Conservation (phyloP, 768 basidiomycete species). For the Termitomyces sp. region DNA sequence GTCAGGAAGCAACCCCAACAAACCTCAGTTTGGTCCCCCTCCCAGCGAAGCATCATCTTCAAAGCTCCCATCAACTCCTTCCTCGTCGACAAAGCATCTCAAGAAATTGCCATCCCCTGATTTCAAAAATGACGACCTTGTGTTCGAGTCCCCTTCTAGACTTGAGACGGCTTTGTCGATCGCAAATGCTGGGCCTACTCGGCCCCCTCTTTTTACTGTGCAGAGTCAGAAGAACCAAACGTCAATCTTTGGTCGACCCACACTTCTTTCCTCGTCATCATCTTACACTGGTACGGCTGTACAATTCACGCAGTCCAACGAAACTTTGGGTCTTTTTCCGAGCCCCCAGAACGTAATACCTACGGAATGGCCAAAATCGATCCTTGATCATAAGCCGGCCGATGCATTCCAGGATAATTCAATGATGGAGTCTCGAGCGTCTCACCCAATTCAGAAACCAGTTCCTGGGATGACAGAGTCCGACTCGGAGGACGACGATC, state of each 20-base stretch:
- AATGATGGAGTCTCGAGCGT: neutral
- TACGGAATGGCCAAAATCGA: neutral
- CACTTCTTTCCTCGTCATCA: slow-evolving; percentile 21
- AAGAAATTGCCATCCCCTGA: neutral
- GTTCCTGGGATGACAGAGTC: neutral
- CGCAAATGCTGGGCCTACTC: slow-evolving; percentile 49
- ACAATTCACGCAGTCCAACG: neutral
- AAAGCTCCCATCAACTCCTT: slow-evolving; percentile 2
- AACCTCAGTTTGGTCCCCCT: neutral
- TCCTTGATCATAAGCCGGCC: neutral
- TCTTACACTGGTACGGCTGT: slow-evolving; percentile 7
- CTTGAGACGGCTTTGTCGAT: slow-evolving; percentile 68
- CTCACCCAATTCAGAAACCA: neutral
- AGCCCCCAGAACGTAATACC: neutral
- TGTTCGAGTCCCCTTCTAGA: slow-evolving; percentile 32
- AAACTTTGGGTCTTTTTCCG: neutral
- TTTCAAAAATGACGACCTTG: slow-evolving; percentile 17
- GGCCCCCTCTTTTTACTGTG: slow-evolving; percentile 7
- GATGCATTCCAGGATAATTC: neutral
- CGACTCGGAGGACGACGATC: slow-evolving; percentile 31
- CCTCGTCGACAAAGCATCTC: neutral
- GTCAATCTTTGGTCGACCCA: slow-evolving; percentile 26
- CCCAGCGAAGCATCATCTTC: slow-evolving; percentile 6
- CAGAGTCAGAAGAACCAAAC: slow-evolving; percentile 1
- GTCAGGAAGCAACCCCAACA: slow-evolving; percentile 11